Conservation (phyloP, 148 eudicot genomes). For the Tetragonia tetragonoides region DNA sequence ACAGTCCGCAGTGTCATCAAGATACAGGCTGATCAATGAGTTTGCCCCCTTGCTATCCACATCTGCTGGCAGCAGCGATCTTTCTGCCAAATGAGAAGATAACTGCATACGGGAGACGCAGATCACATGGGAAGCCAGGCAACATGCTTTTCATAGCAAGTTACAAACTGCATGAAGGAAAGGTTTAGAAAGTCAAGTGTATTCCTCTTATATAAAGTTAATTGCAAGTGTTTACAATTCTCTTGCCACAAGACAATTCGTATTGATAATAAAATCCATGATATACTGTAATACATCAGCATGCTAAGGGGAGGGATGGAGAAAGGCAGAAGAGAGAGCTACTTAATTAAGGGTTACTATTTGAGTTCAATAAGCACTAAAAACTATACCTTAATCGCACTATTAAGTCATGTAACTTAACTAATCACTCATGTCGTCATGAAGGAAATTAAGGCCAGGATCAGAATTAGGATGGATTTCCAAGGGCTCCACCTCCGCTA, state of each 20-base stretch:
- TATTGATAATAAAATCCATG: too few relatives aligned
- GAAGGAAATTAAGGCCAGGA: constrained; percentile 38
- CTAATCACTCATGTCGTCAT: constrained; percentile 42
- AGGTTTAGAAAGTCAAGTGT: background rate
- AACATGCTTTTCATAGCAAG: background rate
- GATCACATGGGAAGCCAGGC: background rate
- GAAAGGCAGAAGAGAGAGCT: background rate
- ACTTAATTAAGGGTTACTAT: background rate
- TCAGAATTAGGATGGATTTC: constrained; percentile 45
- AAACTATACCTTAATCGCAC: constrained; percentile 2
- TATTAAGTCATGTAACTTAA: background rate
- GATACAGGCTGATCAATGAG: background rate
- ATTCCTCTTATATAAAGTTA: background rate
- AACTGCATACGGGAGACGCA: background rate
- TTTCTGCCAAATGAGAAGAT: background rate
- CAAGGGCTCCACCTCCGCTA: constrained; percentile 63
- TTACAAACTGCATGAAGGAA: background rate
- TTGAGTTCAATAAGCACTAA: background rate
- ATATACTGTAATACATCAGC: background rate
- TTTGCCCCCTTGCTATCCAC: background rate
- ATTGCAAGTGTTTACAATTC: background rate
- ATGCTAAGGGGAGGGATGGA: background rate
- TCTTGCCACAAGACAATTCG: too few relatives aligned
- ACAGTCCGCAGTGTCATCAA: background rate
- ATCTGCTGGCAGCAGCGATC: background rate